Conservation (phyloP, 768 basidiomycete species). For the Suillus ampliporus region DNA sequence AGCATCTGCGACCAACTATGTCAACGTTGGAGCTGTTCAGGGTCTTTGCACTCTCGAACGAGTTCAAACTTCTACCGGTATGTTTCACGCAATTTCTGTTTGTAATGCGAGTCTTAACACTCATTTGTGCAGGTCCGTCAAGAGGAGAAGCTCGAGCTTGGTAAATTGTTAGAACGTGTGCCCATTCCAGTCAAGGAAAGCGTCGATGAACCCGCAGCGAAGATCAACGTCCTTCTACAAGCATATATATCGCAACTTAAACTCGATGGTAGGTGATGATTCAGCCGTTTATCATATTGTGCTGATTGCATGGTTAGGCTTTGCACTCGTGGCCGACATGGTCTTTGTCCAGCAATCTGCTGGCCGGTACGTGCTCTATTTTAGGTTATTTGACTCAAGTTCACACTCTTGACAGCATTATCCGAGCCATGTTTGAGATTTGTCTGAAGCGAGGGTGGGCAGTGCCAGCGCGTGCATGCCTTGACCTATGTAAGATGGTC, state of each 20-base stretch:
- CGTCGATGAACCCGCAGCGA: conserved; percentile 95
- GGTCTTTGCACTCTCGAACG: conserved; percentile 93
- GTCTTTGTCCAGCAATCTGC: conserved; percentile 98
- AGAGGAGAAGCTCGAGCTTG: conserved; percentile 86
- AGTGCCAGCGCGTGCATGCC: conserved; percentile 85
- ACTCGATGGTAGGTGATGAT: conserved; percentile 65
- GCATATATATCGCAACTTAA: conserved; percentile 94
- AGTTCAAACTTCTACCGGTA: conserved; percentile 91
- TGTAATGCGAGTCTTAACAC: background rate
- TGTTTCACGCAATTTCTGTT: conserved; percentile 23
- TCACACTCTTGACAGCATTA: conserved; percentile 57
- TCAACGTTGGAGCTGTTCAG: conserved; percentile 89
- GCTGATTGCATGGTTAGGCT: conserved; percentile 48
- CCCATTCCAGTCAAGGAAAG: conserved; percentile 97
- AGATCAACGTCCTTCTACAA: conserved; percentile 96
- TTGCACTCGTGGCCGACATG: conserved; percentile 89
- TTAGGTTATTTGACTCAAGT: background rate
- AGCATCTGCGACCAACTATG: conserved; percentile 89
- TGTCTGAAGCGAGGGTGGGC: conserved; percentile 99
- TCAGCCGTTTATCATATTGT: background rate
- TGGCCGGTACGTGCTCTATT: conserved; percentile 62
- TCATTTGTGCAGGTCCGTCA: conserved; percentile 60
- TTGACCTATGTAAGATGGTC: conserved; percentile 97
- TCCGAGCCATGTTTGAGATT: conserved; percentile 97
- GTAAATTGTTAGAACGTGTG: conserved; percentile 89